Conservation (phyloP, 371 early-diverging fungal species). For the Haplosporangium sp. region DNA sequence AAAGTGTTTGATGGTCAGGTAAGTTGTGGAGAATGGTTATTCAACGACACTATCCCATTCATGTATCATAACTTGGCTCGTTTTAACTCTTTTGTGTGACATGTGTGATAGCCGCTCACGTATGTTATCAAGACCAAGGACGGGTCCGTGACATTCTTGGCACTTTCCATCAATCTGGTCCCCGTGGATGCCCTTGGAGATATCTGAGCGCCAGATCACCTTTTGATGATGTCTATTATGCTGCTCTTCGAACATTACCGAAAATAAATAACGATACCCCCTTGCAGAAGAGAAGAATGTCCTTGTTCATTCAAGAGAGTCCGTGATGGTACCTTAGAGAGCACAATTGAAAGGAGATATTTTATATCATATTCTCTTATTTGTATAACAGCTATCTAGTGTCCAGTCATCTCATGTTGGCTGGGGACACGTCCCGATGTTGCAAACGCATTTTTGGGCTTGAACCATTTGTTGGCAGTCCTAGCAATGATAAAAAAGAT, state of each 20-base stretch:
- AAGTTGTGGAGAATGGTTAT: too few relatives aligned
- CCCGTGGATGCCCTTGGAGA: constrained; percentile 16
- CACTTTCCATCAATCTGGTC: constrained; percentile 18
- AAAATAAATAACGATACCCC: too few relatives aligned
- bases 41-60: too few relatives aligned
- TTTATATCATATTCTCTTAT: too few relatives aligned
- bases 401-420: constrained; percentile 44
- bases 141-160: constrained; percentile 4
- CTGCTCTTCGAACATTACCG: too few relatives aligned
- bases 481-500: constrained; percentile 3
- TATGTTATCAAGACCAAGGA: constrained; percentile 22
- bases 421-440: not conserved
- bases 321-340: too few relatives aligned
- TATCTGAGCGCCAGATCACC: not conserved
- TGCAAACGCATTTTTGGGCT: constrained; percentile 25
- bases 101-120: constrained; percentile 18
- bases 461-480: constrained; percentile 37
- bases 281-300: too few relatives aligned
- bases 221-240: too few relatives aligned
- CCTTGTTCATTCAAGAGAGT: too few relatives aligned
- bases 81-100: not conserved
- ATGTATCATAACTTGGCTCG: not conserved
- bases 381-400: constrained; percentile 5
- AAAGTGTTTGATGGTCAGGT: constrained; percentile 73
- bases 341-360: too few relatives aligned